These are phyloP conservation scores for Solanum aculeatissimum DNA, from an alignment of 305 asterid species.

Conservation along the genomic window DNA sequence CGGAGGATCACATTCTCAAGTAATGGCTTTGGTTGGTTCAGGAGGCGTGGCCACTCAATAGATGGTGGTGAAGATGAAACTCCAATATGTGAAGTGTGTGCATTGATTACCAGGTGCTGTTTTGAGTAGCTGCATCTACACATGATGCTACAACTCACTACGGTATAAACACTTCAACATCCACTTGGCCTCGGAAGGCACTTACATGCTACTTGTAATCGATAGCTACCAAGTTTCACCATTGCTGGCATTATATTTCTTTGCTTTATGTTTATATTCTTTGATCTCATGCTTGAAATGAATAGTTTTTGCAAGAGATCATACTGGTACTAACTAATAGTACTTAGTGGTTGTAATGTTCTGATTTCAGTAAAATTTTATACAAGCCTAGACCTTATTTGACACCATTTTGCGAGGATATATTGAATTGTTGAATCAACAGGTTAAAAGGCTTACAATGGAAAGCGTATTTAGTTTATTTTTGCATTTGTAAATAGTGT, in stretches of 20 bases:
- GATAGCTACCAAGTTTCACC: neutral
- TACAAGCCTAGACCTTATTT: neutral
- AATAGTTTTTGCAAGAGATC: neutral
- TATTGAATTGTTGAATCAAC: neutral
- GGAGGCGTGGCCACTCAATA: neutral
- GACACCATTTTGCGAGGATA: neutral
- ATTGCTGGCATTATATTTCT: neutral
- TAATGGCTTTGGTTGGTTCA: neutral
- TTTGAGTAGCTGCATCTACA: neutral
- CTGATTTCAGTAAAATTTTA: neutral
- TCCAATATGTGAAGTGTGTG: neutral
- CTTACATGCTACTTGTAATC: neutral
- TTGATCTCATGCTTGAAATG: neutral
- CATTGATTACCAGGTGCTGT: neutral
- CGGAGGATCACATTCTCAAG: neutral
- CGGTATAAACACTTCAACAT: neutral
- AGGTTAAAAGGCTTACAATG: neutral
- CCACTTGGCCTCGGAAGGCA: neutral
- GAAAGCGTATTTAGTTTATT: neutral
- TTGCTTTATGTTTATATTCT: neutral
- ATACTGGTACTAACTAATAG: neutral
- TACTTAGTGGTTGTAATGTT: neutral
- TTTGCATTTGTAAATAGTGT: neutral
- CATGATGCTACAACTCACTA: neutral
- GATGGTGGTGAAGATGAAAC: neutral